phyloP scores from a whole-genome alignment of 169 alveolate species.

The Cryptosporidium tyzzeri region DNA sequence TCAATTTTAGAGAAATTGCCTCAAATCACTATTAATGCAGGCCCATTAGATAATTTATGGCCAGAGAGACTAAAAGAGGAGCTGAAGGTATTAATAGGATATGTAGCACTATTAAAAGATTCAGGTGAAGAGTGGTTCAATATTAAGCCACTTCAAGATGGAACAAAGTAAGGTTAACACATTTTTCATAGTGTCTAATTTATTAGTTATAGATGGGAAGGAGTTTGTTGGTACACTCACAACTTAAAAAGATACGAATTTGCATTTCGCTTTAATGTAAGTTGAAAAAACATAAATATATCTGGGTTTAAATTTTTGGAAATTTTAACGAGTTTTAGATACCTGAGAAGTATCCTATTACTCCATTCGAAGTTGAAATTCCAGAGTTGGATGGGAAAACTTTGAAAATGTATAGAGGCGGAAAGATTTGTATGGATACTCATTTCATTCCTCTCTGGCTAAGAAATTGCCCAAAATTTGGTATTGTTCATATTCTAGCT shows the following conservation, averaged over 20 bases:
- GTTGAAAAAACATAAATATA: neutral
- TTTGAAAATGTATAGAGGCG: conserved; percentile 97
- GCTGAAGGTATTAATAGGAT: conserved; percentile 90
- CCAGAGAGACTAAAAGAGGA: conserved; percentile 92
- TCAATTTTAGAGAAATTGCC: conserved; percentile 81
- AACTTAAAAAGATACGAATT: conserved; percentile 92
- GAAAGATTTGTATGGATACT: conserved; percentile 95
- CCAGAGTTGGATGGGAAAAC: conserved; percentile 97
- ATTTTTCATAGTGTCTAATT: neutral
- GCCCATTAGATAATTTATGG: conserved; percentile 91
- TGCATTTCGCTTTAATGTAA: conserved; percentile 90
- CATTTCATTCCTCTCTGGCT: conserved; percentile 97
- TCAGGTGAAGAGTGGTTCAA: conserved; percentile 96
- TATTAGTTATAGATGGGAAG: conserved; percentile 90
- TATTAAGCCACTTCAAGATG: conserved; percentile 92
- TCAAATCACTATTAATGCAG: conserved; percentile 90
- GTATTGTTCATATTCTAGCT: conserved; percentile 96
- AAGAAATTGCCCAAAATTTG: conserved; percentile 93
- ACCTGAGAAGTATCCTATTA: conserved; percentile 95
- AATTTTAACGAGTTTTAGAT: conserved; percentile 79
- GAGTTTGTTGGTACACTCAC: conserved; percentile 96
- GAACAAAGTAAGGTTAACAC: conserved; percentile 85
- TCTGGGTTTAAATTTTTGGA: neutral
- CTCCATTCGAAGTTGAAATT: conserved; percentile 94
- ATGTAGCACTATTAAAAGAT: conserved; percentile 88